Evolutionary conservation across 1,284 basidiomycete genomes (phyloP).

Genomic region (Ganoderma leucocontextum): DNA sequence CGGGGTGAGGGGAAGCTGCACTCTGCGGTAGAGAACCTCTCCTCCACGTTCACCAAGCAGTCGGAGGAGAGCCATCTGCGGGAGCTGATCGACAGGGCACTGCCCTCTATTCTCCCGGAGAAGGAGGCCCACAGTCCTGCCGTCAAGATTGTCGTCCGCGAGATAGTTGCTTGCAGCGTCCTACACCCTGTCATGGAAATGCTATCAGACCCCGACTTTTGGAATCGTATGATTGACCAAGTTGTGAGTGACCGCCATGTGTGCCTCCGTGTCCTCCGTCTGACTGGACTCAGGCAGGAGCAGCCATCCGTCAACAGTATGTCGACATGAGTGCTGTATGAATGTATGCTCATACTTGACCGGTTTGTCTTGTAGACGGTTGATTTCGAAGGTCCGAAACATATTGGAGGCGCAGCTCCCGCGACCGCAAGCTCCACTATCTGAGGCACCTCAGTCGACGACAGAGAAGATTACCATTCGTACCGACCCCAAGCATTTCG

Average conservation of each 20-base stretch:
- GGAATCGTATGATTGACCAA: conserved; percentile 93
- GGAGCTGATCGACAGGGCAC: conserved; percentile 70
- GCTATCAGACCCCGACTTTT: conserved; percentile 94
- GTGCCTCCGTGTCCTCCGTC: conserved; percentile 12
- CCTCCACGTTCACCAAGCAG: conserved; percentile 88
- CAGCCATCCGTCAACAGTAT: conserved; percentile 90
- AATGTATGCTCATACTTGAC: neutral
- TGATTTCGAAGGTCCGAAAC: conserved; percentile 86
- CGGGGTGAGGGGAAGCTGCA: conserved; percentile 73
- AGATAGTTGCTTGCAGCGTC: conserved; percentile 85
- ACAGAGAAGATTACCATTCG: conserved; percentile 80
- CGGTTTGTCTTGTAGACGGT: conserved; percentile 55
- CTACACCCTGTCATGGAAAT: conserved; percentile 91
- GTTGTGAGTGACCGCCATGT: conserved; percentile 61
- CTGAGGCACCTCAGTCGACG: conserved; percentile 47
- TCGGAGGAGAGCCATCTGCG: conserved; percentile 89
- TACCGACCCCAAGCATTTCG: conserved; percentile 84
- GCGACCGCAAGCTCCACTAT: conserved; percentile 51
- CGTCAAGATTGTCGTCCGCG: conserved; percentile 78
- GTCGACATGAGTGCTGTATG: conserved; percentile 38
- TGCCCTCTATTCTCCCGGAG: conserved; percentile 80
- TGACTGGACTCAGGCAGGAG: conserved; percentile 71
- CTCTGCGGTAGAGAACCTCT: conserved; percentile 84
- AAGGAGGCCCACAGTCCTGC: conserved; percentile 77
- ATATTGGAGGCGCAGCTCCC: conserved; percentile 85